A percentile compares a stretch with the other conserved stretches of the same genome.
phyloP scores from a whole-genome alignment of 306 rosid species.

The Rosa multiflora region DNA sequence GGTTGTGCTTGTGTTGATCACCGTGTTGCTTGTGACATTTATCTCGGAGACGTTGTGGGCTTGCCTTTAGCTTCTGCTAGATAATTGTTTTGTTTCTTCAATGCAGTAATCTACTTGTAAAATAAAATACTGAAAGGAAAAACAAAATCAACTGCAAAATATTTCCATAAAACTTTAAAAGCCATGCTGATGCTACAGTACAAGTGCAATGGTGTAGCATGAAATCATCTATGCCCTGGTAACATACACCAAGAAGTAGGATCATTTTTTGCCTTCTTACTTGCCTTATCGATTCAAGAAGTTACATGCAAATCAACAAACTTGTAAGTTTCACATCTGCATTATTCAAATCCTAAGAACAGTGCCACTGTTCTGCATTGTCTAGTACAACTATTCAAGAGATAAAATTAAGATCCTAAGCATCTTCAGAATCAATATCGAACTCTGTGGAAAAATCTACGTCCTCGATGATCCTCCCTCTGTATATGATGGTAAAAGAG shows the following conservation, averaged over 20 bases:
- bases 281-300: background rate
- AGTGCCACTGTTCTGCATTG: slow-evolving; percentile 17
- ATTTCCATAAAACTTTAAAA: background rate
- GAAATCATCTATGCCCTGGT: background rate
- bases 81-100: background rate
- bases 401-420: slow-evolving; percentile 27
- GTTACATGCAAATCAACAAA: background rate
- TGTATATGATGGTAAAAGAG: slow-evolving; percentile 23
- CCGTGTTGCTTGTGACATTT: background rate
- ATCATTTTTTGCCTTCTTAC: background rate
- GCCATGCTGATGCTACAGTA: background rate
- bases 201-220: background rate
- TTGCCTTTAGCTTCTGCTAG: too few relatives aligned
- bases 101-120: background rate
- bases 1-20: too few relatives aligned
- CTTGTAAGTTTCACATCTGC: background rate
- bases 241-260: background rate
- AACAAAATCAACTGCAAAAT: background rate
- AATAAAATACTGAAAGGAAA: background rate
- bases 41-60: too few relatives aligned
- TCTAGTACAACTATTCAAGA: slow-evolving; percentile 15
- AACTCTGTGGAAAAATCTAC: slow-evolving; percentile 59
- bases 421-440: slow-evolving; percentile 67
- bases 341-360: slow-evolving; percentile 18
- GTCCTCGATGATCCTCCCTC: slow-evolving; percentile 81